Evolutionary conservation across 75 land plant genomes (phyloP).

Genomic region (Azolla pinnata): DNA sequence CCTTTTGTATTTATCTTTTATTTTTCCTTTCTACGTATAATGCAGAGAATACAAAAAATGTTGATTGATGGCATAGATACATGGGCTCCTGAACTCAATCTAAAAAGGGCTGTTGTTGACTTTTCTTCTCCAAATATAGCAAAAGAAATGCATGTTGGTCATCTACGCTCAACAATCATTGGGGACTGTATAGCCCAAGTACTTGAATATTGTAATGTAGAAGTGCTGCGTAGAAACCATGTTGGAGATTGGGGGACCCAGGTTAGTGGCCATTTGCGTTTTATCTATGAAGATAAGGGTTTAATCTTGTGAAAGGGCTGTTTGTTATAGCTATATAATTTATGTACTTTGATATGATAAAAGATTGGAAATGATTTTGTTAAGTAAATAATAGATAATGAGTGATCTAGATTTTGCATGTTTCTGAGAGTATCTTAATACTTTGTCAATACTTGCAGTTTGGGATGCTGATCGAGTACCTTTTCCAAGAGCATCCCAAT

Average conservation of each 20-base stretch:
- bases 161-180: conserved; percentile 90
- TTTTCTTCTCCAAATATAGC: conserved; percentile 98
- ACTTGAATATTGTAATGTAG: conserved; percentile 82
- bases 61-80: conserved; percentile 50
- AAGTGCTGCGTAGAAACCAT: conserved; percentile 85
- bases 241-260: conserved; percentile 99
- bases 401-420: too few relatives aligned
- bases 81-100: conserved; percentile 75
- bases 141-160: conserved; percentile 99
- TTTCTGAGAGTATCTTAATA: too few relatives aligned
- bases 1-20: too few relatives aligned
- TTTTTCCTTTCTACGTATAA: too few relatives aligned
- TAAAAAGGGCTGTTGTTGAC: conserved; percentile 75
- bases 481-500: conserved; percentile 78
- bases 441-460: too few relatives aligned
- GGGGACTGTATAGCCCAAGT: conserved; percentile 76
- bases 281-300: too few relatives aligned
- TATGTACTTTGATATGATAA: too few relatives aligned
- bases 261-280: too few relatives aligned
- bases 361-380: too few relatives aligned
- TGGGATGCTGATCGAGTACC: conserved; percentile 91
- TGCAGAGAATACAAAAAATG: conserved; percentile 73
- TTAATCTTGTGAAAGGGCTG: too few relatives aligned
- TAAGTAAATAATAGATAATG: too few relatives aligned
- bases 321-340: too few relatives aligned